These are phyloP conservation scores for Hypoxylon intermedium DNA, from an alignment of 495 filamentous ascomycete species.

Conservation along the genomic window DNA sequence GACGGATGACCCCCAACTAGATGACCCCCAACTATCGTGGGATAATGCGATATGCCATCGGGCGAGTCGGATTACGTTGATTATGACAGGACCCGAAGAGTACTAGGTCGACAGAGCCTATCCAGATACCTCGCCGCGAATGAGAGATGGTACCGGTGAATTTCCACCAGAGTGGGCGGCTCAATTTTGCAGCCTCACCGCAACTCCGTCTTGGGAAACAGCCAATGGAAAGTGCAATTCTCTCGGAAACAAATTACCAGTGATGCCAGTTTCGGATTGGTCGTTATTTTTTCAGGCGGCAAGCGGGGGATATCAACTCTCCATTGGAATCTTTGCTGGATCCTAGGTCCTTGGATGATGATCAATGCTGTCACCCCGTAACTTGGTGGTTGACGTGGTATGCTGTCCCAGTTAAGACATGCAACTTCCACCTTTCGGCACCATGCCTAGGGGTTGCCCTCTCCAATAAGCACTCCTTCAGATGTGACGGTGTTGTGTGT, in stretches of 20 bases:
- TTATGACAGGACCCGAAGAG: conserved; percentile 2
- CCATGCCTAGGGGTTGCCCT: not conserved
- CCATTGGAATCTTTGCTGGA: conserved; percentile 1
- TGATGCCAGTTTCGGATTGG: conserved; percentile 31
- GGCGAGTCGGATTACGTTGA: not conserved
- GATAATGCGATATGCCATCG: not conserved
- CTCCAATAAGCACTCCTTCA: conserved; percentile 6
- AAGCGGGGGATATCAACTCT: conserved; percentile 11
- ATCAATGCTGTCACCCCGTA: conserved; percentile 11
- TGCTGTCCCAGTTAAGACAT: conserved; percentile 24
- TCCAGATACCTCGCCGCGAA: conserved; percentile 13
- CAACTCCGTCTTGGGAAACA: conserved; percentile 10
- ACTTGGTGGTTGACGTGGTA: conserved; percentile 22
- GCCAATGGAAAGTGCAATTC: conserved; percentile 17
- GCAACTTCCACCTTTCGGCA: conserved; percentile 26
- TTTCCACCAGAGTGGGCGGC: conserved; percentile 17
- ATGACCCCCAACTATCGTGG: not conserved
- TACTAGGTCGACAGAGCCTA: not conserved
- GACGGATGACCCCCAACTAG: no score
- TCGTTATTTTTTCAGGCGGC: not conserved
- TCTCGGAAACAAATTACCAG: conserved; percentile 1
- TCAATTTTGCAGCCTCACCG: conserved; percentile 31
- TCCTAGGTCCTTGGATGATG: not conserved
- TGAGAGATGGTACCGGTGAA: conserved; percentile 1
- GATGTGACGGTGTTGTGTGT: not conserved